These are phyloP conservation scores for Rubia balearica DNA, from an alignment of 305 asterid species.

Conservation along the genomic window DNA sequence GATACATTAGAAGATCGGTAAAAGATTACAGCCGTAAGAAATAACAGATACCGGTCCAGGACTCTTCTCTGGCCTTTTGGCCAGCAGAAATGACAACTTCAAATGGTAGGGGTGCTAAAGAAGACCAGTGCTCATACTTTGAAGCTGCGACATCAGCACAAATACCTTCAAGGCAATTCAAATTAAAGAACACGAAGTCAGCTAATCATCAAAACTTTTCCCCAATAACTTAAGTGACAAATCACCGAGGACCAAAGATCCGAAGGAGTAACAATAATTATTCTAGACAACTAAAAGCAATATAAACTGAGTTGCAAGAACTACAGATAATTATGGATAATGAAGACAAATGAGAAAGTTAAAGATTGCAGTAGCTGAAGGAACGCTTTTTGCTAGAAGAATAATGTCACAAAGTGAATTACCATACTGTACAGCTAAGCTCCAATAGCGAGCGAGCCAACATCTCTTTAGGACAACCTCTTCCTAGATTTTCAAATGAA, in stretches of 20 bases:
- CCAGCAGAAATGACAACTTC: slow-evolving; percentile 97
- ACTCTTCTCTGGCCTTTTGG: slow-evolving; percentile 88
- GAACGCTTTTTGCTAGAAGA: slow-evolving; percentile 10
- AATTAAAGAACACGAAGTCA: not conserved
- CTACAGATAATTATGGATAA: slow-evolving; percentile 4
- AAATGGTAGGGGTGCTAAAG: slow-evolving; percentile 96
- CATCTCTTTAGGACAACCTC: slow-evolving; percentile 98
- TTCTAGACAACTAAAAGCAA: not conserved
- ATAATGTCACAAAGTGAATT: slow-evolving; percentile 24
- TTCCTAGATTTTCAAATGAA: slow-evolving; percentile 45
- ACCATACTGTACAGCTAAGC: slow-evolving; percentile 89
- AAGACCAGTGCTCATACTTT: slow-evolving; percentile 92
- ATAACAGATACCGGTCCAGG: slow-evolving; percentile 62
- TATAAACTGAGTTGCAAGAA: not conserved
- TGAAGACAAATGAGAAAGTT: slow-evolving; percentile 9
- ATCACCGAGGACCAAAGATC: not conserved
- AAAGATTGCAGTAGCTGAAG: slow-evolving; percentile 13
- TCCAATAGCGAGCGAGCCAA: slow-evolving; percentile 99
- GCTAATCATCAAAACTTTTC: not conserved
- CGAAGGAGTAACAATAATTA: not conserved
- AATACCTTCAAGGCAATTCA: slow-evolving; percentile 49
- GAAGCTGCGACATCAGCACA: slow-evolving; percentile 82
- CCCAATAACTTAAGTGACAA: not conserved
- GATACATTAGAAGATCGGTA: slow-evolving; percentile 3
- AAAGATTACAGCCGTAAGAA: slow-evolving; percentile 19